Percentiles rank a stretch among this genome's conserved stretches.
phyloP scores from a whole-genome alignment of 2,329 filamentous ascomycete genomes.

The Xylariales sp. region DNA sequence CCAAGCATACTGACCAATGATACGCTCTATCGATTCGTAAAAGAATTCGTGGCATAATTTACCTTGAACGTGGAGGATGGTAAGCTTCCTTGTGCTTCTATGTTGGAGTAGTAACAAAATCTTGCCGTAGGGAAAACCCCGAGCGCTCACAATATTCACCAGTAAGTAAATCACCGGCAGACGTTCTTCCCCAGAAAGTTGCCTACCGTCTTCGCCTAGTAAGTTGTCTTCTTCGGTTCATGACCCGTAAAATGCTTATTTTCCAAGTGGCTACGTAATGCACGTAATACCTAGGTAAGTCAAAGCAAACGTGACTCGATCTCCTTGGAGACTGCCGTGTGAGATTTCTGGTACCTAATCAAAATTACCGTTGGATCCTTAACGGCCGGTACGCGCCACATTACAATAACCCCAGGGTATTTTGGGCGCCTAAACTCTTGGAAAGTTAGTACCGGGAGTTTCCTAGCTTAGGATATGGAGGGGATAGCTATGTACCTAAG shows the following conservation, averaged over 20 bases:
- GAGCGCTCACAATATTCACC: not conserved
- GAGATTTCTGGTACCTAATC: not conserved
- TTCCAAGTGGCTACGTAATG: not conserved
- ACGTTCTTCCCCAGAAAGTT: not conserved
- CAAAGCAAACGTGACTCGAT: not conserved
- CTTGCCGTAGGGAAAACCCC: not conserved
- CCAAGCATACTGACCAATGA: conserved; percentile 1
- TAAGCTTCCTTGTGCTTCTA: not conserved
- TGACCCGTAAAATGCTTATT: not conserved
- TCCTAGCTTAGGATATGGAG: not conserved
- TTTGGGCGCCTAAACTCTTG: not conserved
- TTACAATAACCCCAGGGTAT: not conserved
- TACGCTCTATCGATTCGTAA: not conserved
- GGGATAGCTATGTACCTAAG: too few relatives aligned
- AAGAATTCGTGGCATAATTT: not conserved
- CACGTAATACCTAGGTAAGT: not conserved
- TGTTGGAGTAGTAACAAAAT: conserved; percentile 1
- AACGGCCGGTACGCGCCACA: not conserved
- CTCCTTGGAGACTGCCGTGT: not conserved
- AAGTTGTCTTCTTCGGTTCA: not conserved
- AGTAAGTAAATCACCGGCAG: not conserved
- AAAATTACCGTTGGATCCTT: not conserved
- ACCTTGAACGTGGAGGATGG: not conserved
- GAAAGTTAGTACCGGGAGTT: not conserved
- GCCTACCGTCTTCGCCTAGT: not conserved